Evolutionary conservation across 805 yeast genomes (phyloP).

Genomic region (Saccharomycopsis guyanensis): DNA sequence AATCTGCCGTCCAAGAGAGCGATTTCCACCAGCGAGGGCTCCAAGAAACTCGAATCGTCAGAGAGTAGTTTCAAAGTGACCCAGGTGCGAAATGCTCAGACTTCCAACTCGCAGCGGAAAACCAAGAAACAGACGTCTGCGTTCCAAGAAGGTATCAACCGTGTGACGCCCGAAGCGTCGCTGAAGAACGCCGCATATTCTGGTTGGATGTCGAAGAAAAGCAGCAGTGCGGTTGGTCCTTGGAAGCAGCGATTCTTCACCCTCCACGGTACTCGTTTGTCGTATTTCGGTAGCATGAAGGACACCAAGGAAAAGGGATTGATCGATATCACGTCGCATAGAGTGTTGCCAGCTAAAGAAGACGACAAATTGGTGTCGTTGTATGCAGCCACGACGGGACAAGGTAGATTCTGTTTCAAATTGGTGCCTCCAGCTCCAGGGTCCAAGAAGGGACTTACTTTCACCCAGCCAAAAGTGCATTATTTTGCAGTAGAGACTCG

Average conservation of each 20-base stretch:
- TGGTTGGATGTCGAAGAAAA: slow-evolving; percentile 96
- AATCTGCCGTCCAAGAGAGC: slow-evolving; percentile 7
- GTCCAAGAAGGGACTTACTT: slow-evolving; percentile 85
- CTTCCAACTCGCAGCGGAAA: slow-evolving; percentile 24
- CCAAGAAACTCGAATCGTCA: background rate
- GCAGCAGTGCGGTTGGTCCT: slow-evolving; percentile 74
- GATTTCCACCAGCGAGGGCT: slow-evolving; percentile 6
- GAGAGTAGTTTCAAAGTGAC: slow-evolving; percentile 17
- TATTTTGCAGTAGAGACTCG: slow-evolving; percentile 89
- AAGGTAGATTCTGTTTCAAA: slow-evolving; percentile 90
- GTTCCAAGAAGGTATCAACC: slow-evolving; percentile 80
- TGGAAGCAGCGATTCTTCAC: slow-evolving; percentile 87
- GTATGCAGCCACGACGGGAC: slow-evolving; percentile 89
- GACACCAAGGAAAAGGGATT: slow-evolving; percentile 86
- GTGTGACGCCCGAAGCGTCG: slow-evolving; percentile 68
- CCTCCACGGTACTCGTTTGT: slow-evolving; percentile 85
- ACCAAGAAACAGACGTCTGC: slow-evolving; percentile 68
- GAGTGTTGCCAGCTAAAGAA: slow-evolving; percentile 74
- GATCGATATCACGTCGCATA: slow-evolving; percentile 92
- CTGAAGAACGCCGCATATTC: slow-evolving; percentile 65
- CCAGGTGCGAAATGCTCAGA: slow-evolving; percentile 20
- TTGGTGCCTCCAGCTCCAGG: slow-evolving; percentile 97
- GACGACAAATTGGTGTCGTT: slow-evolving; percentile 82
- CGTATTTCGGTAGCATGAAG: slow-evolving; percentile 71
- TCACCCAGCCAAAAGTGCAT: slow-evolving; percentile 93